phyloP scores from a whole-genome alignment of 805 yeast genomes.

The Wickerhamiella occidentalis region DNA sequence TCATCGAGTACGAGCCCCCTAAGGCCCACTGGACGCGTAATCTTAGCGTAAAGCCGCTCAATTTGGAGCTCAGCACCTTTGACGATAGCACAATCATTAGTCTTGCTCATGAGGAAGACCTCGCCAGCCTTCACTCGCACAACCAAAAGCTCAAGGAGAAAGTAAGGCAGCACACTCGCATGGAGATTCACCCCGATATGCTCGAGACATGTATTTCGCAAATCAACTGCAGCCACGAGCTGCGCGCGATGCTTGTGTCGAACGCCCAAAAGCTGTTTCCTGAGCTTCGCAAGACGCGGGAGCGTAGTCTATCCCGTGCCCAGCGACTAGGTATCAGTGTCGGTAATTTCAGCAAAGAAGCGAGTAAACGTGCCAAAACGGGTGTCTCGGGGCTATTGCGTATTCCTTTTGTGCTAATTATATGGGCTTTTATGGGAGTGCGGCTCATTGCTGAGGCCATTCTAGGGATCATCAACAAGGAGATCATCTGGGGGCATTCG shows the following conservation, averaged over 20 bases:
- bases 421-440: background rate
- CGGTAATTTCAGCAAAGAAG: constrained; percentile 4
- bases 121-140: constrained; percentile 6
- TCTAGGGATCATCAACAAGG: constrained; percentile 3
- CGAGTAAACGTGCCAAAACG: constrained; percentile 5
- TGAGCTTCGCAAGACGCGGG: constrained; percentile 14
- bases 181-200: background rate
- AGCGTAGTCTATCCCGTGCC: constrained; percentile 6
- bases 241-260: constrained; percentile 21
- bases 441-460: constrained; percentile 1
- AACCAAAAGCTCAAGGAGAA: constrained; percentile 12
- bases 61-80: constrained; percentile 36
- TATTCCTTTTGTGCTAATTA: background rate
- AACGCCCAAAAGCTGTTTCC: constrained; percentile 24
- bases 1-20: constrained; percentile 57
- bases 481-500: constrained; percentile 13
- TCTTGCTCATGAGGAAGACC: constrained; percentile 13
- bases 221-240: constrained; percentile 29
- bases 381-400: background rate
- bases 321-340: constrained; percentile 22
- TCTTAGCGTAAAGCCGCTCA: constrained; percentile 61
- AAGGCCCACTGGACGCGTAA: constrained; percentile 59
- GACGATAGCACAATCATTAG: constrained; percentile 6
- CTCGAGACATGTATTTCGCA: constrained; percentile 25
- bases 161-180: constrained; percentile 3